phyloP scores from a whole-genome alignment of 352 stramenopile species.

The Globisporangium cystogenes region DNA sequence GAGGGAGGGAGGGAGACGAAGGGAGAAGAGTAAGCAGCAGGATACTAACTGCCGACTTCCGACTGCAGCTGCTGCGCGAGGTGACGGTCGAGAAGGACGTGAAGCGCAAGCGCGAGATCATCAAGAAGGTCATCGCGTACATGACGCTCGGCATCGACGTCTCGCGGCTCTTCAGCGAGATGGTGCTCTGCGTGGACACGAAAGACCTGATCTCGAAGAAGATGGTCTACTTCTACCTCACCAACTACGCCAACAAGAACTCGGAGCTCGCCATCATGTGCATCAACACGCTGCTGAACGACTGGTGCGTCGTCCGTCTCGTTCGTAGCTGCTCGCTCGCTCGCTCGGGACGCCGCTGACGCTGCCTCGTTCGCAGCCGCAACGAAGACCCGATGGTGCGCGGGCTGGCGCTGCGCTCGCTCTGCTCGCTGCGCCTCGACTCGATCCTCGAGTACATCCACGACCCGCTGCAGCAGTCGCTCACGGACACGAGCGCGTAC shows the following conservation, averaged over 20 bases:
- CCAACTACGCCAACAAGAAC: slow-evolving; percentile 98
- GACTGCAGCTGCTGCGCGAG: slow-evolving; percentile 76
- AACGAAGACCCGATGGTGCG: slow-evolving; percentile 99
- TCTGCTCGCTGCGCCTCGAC: slow-evolving; percentile 95
- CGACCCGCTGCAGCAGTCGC: slow-evolving; percentile 87
- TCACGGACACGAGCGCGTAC: slow-evolving; percentile 96
- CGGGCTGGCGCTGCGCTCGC: slow-evolving; percentile 94
- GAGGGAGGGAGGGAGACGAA: too few relatives aligned
- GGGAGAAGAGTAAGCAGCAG: background rate
- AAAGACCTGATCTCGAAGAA: slow-evolving; percentile 99
- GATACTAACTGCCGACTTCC: too few relatives aligned
- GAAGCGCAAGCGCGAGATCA: slow-evolving; percentile 98
- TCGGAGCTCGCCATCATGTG: slow-evolving; percentile 99
- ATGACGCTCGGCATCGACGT: slow-evolving; percentile 99
- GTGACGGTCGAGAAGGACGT: slow-evolving; percentile 96
- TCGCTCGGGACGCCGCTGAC: background rate
- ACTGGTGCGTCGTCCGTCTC: slow-evolving; percentile 72
- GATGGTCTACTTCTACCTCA: slow-evolving; percentile 99
- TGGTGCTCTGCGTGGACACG: slow-evolving; percentile 97
- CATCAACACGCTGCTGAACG: slow-evolving; percentile 99
- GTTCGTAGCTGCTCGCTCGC: background rate
- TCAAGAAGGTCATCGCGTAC: slow-evolving; percentile 99
- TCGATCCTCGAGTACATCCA: slow-evolving; percentile 99
- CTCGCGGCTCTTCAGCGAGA: slow-evolving; percentile 98
- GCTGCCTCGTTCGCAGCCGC: slow-evolving; percentile 23